Conservation (phyloP, 192 early-diverging fungal genomes). For the Obelidium mucronatum region DNA sequence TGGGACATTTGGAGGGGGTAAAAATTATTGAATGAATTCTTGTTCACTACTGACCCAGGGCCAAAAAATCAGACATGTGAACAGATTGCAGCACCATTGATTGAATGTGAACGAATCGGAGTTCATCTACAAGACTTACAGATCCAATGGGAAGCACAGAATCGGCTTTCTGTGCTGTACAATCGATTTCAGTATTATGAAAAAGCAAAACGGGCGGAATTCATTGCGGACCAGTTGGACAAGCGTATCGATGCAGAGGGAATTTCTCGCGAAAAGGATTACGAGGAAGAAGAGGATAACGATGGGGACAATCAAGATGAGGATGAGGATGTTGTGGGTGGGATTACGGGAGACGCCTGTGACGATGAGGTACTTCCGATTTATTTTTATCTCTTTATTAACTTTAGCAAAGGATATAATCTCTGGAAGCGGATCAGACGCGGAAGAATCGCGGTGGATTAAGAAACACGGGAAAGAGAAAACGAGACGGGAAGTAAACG, state of each 20-base stretch:
- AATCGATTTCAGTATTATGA: constrained; percentile 13
- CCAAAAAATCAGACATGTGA: not conserved
- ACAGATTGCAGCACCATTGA: constrained; percentile 3
- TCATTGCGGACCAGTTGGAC: not conserved
- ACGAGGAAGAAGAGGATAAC: constrained; percentile 28
- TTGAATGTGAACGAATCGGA: constrained; percentile 32
- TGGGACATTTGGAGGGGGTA: not conserved
- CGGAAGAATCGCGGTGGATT: constrained; percentile 3
- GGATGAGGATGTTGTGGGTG: not conserved
- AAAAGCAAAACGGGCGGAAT: not conserved
- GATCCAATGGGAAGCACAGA: constrained; percentile 22
- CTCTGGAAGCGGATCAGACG: not conserved
- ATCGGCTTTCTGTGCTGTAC: not conserved
- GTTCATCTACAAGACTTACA: constrained; percentile 7
- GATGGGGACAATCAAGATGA: not conserved
- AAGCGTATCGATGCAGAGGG: not conserved
- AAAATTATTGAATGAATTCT: not conserved
- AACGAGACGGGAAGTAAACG: not conserved
- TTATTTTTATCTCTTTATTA: not conserved
- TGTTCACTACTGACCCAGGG: not conserved
- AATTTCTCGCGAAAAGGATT: not conserved
- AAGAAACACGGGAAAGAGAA: not conserved
- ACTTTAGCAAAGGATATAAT: not conserved
- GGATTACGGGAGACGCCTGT: too few relatives aligned
- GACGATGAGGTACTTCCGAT: too few relatives aligned